Percentiles rank a stretch among this genome's conserved stretches.
These are phyloP conservation scores for Saraca asoca DNA, from an alignment of 331 rosid genomes.

Conservation along the genomic window DNA sequence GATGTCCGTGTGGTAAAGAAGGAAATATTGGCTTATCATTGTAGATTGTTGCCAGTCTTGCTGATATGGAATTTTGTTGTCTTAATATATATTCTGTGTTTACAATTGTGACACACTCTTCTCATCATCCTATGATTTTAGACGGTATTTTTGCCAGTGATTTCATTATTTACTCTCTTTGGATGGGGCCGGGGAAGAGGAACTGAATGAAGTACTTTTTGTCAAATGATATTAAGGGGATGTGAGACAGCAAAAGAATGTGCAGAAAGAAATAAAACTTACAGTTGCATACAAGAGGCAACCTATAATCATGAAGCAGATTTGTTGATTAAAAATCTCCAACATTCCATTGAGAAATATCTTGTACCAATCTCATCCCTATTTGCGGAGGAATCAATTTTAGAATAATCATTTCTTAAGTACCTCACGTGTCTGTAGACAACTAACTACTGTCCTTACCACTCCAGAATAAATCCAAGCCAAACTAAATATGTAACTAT, in stretches of 20 bases:
- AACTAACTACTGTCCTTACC: conserved; percentile 13
- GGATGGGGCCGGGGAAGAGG: too few species aligned
- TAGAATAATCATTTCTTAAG: background rate
- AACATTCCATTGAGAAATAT: conserved; percentile 17
- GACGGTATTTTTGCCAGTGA: background rate
- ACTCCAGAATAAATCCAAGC: conserved; percentile 10
- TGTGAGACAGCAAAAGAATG: background rate
- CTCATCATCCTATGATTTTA: background rate
- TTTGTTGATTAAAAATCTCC: conserved; percentile 1
- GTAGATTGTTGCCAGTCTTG: too few species aligned
- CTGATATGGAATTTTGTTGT: too few species aligned
- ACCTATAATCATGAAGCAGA: conserved; percentile 17
- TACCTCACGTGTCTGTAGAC: conserved; percentile 14
- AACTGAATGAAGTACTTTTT: background rate
- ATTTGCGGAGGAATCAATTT: background rate
- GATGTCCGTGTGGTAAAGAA: background rate
- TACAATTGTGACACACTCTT: background rate
- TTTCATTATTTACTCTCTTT: background rate
- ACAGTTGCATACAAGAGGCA: background rate
- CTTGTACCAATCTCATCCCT: conserved; percentile 29
- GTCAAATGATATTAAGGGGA: background rate
- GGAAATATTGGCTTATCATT: background rate
- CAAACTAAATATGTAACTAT: background rate
- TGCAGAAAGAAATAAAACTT: background rate
- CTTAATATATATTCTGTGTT: background rate